Evolutionary conservation across 2,329 filamentous ascomycete genomes (phyloP).

Genomic region (Xenosphaeropsis pyriputrescens): DNA sequence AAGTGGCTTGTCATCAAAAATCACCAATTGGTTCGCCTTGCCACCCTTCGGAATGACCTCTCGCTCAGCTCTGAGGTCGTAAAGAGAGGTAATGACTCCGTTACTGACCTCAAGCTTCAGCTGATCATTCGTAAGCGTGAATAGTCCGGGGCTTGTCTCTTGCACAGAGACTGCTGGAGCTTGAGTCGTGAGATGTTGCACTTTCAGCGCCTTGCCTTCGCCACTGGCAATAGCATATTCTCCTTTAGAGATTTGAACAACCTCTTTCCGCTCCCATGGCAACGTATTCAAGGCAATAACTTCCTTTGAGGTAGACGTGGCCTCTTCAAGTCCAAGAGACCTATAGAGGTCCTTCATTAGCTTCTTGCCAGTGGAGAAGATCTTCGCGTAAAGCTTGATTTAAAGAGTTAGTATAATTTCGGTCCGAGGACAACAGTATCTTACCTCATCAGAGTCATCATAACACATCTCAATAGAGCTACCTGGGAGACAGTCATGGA

Average conservation of each 20-base stretch:
- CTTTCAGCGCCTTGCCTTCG: slow-evolving; percentile 32
- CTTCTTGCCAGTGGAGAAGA: slow-evolving; percentile 64
- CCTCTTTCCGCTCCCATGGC: slow-evolving; percentile 67
- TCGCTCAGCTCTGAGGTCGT: slow-evolving; percentile 57
- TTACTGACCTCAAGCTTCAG: slow-evolving; percentile 57
- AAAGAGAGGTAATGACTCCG: slow-evolving; percentile 72
- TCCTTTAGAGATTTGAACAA: slow-evolving; percentile 47
- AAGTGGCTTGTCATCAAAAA: slow-evolving; percentile 93
- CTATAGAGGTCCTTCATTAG: slow-evolving; percentile 56
- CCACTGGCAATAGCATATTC: slow-evolving; percentile 41
- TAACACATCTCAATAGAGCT: slow-evolving; percentile 98
- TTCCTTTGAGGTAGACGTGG: slow-evolving; percentile 16
- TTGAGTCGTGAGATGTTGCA: slow-evolving; percentile 31
- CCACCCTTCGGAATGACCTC: slow-evolving; percentile 61
- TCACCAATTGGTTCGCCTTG: slow-evolving; percentile 81
- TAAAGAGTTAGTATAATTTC: slow-evolving; percentile 12
- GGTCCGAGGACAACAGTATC: slow-evolving; percentile 5
- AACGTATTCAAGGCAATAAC: slow-evolving; percentile 68
- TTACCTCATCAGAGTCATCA: slow-evolving; percentile 74
- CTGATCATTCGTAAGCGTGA: slow-evolving; percentile 66
- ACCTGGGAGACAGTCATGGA: slow-evolving; percentile 92
- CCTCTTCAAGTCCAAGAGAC: slow-evolving; percentile 42
- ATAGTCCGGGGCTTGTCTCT: slow-evolving; percentile 43
- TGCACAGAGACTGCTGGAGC: slow-evolving; percentile 35
- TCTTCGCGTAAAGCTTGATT: slow-evolving; percentile 57